Conservation (phyloP, 1,139 yeast genomes). For the Suhomyces bokatorum region DNA sequence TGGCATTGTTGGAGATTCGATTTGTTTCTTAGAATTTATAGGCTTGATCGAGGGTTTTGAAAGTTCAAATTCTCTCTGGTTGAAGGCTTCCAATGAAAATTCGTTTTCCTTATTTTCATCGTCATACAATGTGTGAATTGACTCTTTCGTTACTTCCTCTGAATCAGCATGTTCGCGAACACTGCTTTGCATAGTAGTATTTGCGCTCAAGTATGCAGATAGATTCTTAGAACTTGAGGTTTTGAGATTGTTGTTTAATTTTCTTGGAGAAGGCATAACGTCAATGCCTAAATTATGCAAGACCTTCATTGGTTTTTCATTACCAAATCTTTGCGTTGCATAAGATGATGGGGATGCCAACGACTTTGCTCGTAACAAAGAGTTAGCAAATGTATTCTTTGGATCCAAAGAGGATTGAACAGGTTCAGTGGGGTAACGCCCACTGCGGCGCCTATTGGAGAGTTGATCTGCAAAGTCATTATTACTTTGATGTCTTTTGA, state of each 20-base stretch:
- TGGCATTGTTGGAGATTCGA: slow-evolving; percentile 6
- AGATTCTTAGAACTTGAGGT: slow-evolving; percentile 50
- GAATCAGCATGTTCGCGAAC: slow-evolving; percentile 5
- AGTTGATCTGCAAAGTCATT: slow-evolving; percentile 24
- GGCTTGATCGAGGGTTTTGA: slow-evolving; percentile 1
- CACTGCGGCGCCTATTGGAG: slow-evolving; percentile 3
- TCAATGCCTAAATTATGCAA: slow-evolving; percentile 49
- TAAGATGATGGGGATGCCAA: slow-evolving; percentile 33
- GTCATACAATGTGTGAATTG: slow-evolving; percentile 11
- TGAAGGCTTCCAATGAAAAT: slow-evolving; percentile 19
- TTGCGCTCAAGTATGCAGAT: slow-evolving; percentile 29
- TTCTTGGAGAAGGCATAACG: slow-evolving; percentile 27
- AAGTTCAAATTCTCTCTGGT: slow-evolving; percentile 16
- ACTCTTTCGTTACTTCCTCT: slow-evolving; percentile 4
- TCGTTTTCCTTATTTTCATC: slow-evolving; percentile 23
- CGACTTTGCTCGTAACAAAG: slow-evolving; percentile 42
- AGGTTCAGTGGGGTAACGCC: slow-evolving; percentile 22
- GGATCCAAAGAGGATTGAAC: slow-evolving; percentile 41
- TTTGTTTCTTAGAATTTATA: not conserved
- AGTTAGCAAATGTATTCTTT: slow-evolving; percentile 22
- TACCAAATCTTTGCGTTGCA: slow-evolving; percentile 24
- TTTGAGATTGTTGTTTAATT: slow-evolving; percentile 31
- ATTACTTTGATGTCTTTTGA: slow-evolving; percentile 31
- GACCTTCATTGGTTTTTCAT: slow-evolving; percentile 39
- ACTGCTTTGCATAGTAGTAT: slow-evolving; percentile 5